Base-by-base conservation (phyloP, 768 basidiomycete species). In the Lenzites betulinus region DNA sequence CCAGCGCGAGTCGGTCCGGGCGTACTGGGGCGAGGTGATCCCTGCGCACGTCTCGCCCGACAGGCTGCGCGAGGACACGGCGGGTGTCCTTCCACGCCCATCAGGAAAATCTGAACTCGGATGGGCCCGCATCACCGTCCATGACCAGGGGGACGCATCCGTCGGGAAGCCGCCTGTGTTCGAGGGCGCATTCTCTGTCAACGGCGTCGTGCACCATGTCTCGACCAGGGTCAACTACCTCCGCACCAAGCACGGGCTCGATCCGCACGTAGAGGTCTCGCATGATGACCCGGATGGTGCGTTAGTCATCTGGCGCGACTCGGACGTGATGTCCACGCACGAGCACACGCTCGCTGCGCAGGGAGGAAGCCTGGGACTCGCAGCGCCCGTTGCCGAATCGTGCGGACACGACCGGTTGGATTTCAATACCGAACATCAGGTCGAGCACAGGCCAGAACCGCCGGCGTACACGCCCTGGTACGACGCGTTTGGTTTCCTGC, bases 21-120 rank as follows among this genome's bases (percentile, higher is more conserved):
- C 86, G 18, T 94, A 89, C 71, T 79, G 80, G 73, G 92, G 92
- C 12, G 88, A 91, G 62, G 91, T 93, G 41, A 78, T 94, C 53
- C 77, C 82, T 55, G 76, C 78, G n/a, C 70, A 81, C 33, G 74
- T 80, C 56, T 83, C 88, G 7, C 71, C 73, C 4, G 73, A 74
- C 18, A 82, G 87, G 41, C 76, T 88, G 79, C 80, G 82, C 26
- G 84, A 87, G 67, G 89, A 89, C 70, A 78, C 80, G 22, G 87
- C 83, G 6, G 81, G 84, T 47, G 81, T 82, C 23, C 66, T 80
- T 4, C 78, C 76, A 39, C 69, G 79, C 47, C 79, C 79, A 59
- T 72, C 78, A 51, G 64, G 66, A 11, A 73, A 78, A 28, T 58
- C 68, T 28, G 81, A 81, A 42, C 77, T 88, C 12, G 93, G 93